phyloP scores from a whole-genome alignment of 257 asterid genomes.

The Gynochthodes officinalis region DNA sequence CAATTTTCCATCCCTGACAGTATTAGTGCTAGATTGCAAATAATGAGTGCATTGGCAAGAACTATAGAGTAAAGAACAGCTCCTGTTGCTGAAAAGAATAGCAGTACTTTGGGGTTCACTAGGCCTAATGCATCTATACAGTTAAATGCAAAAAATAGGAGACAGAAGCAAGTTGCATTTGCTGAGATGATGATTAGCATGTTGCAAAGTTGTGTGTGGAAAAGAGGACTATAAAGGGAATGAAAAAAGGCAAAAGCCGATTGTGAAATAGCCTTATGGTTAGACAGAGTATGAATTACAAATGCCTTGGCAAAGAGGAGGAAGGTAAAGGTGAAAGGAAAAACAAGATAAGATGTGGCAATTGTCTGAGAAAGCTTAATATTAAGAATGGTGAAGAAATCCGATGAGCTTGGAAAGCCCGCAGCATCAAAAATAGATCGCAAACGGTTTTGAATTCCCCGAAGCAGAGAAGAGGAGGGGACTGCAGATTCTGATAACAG shows the following conservation, averaged over 20 bases:
- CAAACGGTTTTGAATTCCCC: constrained; percentile 43
- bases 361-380: constrained; percentile 73
- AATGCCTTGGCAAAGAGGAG: constrained; percentile 64
- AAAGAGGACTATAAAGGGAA: constrained; percentile 40
- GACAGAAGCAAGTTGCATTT: constrained; percentile 63
- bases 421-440: constrained; percentile 55
- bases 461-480: constrained; percentile 41
- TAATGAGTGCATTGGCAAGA: constrained; percentile 58
- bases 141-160: constrained; percentile 42
- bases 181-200: constrained; percentile 46
- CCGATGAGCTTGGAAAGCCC: constrained; percentile 64
- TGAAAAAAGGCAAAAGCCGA: constrained; percentile 20
- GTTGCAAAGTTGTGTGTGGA: constrained; percentile 57
- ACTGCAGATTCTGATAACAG: constrained; percentile 53
- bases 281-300: constrained; percentile 30
- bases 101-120: constrained; percentile 27
- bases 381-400: constrained; percentile 48
- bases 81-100: constrained; percentile 49
- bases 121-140: constrained; percentile 31
- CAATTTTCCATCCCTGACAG: constrained; percentile 40
- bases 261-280: constrained; percentile 7
- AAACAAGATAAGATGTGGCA: constrained; percentile 37
- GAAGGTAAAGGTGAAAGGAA: constrained; percentile 63
- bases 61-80: constrained; percentile 54
- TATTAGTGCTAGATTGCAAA: constrained; percentile 44